phyloP scores from a whole-genome alignment of 371 early-diverging fungal genomes.

The Mortierella sp. region DNA sequence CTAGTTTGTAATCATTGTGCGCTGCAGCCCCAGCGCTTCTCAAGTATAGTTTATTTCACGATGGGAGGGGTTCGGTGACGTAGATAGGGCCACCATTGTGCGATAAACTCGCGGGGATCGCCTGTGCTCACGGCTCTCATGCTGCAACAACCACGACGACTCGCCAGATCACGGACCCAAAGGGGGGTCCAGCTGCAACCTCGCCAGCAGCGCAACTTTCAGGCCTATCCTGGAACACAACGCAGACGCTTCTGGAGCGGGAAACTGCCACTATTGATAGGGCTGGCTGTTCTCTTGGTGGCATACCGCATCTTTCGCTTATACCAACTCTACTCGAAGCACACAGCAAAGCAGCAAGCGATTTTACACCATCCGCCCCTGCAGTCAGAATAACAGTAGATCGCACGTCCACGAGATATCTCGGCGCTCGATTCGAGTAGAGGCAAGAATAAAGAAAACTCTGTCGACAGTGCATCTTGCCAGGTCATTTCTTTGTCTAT shows the following conservation, averaged over 20 bases:
- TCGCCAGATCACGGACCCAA: slow-evolving; percentile 34
- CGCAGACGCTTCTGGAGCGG: slow-evolving; percentile 32
- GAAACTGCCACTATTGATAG: slow-evolving; percentile 34
- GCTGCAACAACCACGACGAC: slow-evolving; percentile 45
- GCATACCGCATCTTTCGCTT: slow-evolving; percentile 41
- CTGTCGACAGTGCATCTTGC: too few relatives aligned
- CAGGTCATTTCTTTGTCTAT: too few relatives aligned
- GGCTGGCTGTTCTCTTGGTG: slow-evolving; percentile 26
- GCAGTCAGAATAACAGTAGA: neutral
- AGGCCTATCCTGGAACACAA: slow-evolving; percentile 9
- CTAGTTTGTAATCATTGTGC: too few relatives aligned
- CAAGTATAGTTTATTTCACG: too few relatives aligned
- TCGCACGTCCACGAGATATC: neutral
- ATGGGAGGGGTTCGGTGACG: too few relatives aligned
- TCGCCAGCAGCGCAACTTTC: slow-evolving; percentile 21
- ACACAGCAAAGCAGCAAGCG: slow-evolving; percentile 4
- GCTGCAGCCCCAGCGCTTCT: too few relatives aligned
- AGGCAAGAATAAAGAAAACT: neutral
- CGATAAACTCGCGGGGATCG: too few relatives aligned
- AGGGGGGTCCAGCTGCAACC: slow-evolving; percentile 20
- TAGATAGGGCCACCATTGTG: too few relatives aligned
- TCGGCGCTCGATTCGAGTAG: neutral
- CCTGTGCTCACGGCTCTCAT: too few relatives aligned
- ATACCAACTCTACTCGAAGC: slow-evolving; percentile 21
- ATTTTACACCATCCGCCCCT: neutral